phyloP scores from a whole-genome alignment of 371 early-diverging fungal species.

The Mortierella sp. region DNA sequence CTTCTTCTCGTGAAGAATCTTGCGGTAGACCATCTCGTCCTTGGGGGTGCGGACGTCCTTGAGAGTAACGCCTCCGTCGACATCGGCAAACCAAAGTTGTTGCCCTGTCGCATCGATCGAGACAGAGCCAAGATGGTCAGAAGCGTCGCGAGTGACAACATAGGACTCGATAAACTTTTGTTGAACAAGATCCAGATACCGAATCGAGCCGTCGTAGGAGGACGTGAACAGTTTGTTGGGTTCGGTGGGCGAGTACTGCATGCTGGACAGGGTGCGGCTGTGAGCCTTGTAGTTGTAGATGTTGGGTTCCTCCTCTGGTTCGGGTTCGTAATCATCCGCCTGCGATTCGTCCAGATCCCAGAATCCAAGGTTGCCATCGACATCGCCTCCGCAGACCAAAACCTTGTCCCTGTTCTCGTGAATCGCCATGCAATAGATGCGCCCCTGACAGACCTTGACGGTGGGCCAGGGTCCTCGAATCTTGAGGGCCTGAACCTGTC shows the following conservation, averaged over 20 bases:
- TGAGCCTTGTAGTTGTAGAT: slow-evolving; percentile 74
- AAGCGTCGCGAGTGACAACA: slow-evolving; percentile 39
- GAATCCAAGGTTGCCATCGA: slow-evolving; percentile 73
- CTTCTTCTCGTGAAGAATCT: slow-evolving; percentile 69
- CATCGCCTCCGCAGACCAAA: slow-evolving; percentile 73
- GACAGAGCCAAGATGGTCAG: slow-evolving; percentile 61
- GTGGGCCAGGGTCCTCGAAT: slow-evolving; percentile 62
- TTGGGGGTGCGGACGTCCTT: slow-evolving; percentile 65
- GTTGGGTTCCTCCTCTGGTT: slow-evolving; percentile 63
- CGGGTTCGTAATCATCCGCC: slow-evolving; percentile 60
- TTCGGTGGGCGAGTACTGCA: slow-evolving; percentile 68
- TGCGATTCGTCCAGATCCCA: slow-evolving; percentile 71
- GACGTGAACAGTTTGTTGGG: slow-evolving; percentile 66
- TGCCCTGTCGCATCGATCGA: slow-evolving; percentile 64
- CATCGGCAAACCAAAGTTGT: slow-evolving; percentile 71
- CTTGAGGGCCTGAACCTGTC: slow-evolving; percentile 30
- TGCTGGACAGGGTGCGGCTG: slow-evolving; percentile 64
- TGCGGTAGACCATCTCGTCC: slow-evolving; percentile 37
- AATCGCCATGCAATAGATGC: slow-evolving; percentile 71
- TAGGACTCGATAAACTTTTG: slow-evolving; percentile 65
- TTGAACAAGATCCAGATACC: slow-evolving; percentile 71
- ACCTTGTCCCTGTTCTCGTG: slow-evolving; percentile 74
- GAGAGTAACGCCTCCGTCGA: slow-evolving; percentile 69
- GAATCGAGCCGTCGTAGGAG: slow-evolving; percentile 78
- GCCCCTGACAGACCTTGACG: slow-evolving; percentile 69